Evolutionary conservation across 305 asterid genomes (phyloP).

Genomic region (Solanum chacoense): DNA sequence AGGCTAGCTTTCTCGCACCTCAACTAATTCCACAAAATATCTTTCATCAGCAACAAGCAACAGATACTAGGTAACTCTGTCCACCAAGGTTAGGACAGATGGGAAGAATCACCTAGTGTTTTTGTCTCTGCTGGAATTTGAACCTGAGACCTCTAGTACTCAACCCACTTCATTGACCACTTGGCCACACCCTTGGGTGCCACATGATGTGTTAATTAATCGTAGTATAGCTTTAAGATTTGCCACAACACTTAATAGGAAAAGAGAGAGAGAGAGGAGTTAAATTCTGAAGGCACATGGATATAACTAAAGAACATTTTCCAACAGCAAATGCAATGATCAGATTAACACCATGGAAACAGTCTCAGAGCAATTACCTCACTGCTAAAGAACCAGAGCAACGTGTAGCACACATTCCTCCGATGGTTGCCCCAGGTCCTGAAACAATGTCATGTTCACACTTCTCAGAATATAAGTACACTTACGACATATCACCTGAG

Average conservation of each 20-base stretch:
- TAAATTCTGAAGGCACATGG: not conserved
- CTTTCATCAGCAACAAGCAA: not conserved
- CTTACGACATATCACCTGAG: not conserved
- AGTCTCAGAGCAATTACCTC: conserved; percentile 39
- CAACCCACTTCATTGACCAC: not conserved
- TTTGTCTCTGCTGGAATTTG: not conserved
- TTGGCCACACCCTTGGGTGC: not conserved
- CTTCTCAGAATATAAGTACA: not conserved
- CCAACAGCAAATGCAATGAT: not conserved
- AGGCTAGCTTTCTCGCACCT: not conserved
- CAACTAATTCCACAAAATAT: not conserved
- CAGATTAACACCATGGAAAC: not conserved
- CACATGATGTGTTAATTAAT: not conserved
- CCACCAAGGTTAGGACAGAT: not conserved
- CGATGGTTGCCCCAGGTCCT: conserved; percentile 99
- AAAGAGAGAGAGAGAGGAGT: not conserved
- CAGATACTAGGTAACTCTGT: not conserved
- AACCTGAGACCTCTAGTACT: not conserved
- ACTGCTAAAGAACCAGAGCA: conserved; percentile 99
- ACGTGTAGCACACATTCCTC: conserved; percentile 99
- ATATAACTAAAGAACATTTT: not conserved
- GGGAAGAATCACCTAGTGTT: not conserved
- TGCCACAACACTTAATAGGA: not conserved
- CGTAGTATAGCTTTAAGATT: not conserved
- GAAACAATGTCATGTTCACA: conserved; percentile 14